Percentiles rank a stretch among this genome's conserved stretches.
phyloP scores from a whole-genome alignment of 2,329 filamentous ascomycete species.

The Trichophyton simii region DNA sequence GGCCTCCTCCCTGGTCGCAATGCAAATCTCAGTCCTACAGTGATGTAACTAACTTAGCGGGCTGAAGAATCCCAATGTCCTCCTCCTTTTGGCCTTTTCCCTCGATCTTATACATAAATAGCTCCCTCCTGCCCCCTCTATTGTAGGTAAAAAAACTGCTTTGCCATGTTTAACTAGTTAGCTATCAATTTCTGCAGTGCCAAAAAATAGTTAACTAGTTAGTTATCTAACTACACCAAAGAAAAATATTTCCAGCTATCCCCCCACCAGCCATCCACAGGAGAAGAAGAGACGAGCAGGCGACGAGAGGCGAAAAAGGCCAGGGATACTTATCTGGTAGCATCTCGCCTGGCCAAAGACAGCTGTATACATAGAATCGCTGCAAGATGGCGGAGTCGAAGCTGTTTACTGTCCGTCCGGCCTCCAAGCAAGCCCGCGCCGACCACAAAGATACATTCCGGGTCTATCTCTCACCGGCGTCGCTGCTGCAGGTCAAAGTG shows the following conservation, averaged over 20 bases:
- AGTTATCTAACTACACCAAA: too few relatives aligned
- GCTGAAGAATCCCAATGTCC: background rate
- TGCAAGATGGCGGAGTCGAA: background rate
- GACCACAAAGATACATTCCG: constrained; percentile 47
- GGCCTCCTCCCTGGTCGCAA: background rate
- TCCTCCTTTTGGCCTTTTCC: background rate
- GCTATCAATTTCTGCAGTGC: too few relatives aligned
- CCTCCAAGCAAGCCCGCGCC: constrained; percentile 35
- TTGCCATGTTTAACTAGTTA: too few relatives aligned
- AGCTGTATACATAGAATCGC: background rate
- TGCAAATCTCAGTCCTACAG: background rate
- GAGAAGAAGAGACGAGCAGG: too few relatives aligned
- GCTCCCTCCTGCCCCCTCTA: background rate
- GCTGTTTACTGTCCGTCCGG: constrained; percentile 43
- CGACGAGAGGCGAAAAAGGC: too few relatives aligned
- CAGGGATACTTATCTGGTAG: background rate
- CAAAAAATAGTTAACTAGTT: too few relatives aligned
- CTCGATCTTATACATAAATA: background rate
- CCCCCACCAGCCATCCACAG: too few relatives aligned
- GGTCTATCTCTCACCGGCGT: constrained; percentile 45
- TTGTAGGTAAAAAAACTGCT: background rate
- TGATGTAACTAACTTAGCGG: background rate
- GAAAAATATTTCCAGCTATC: too few relatives aligned
- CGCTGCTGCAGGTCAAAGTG: constrained; percentile 43
- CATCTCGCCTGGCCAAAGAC: background rate